Evolutionary conservation across 2,329 filamentous ascomycete genomes (phyloP).

Genomic region (Onygenales sp.): DNA sequence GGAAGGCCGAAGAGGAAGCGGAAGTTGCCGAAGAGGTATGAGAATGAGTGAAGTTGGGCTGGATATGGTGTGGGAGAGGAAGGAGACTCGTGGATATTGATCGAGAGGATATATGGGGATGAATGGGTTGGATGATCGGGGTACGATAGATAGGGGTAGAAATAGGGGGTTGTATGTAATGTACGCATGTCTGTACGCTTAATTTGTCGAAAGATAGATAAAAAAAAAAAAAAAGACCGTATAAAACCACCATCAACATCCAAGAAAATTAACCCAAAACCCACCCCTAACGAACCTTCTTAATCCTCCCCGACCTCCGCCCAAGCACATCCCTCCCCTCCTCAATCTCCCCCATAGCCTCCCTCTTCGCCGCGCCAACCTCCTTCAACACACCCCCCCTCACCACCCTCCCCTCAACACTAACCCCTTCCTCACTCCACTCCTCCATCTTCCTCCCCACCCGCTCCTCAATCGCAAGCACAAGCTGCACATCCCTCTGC

Average conservation of each 20-base stretch:
- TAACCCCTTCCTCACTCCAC: slow-evolving; percentile 86
- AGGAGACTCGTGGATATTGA: too few relatives aligned
- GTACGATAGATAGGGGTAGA: too few relatives aligned
- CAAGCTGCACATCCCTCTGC: slow-evolving; percentile 81
- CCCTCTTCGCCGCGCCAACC: slow-evolving; percentile 91
- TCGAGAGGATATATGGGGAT: too few relatives aligned
- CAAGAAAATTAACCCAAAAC: not conserved
- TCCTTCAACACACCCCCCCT: slow-evolving; percentile 69
- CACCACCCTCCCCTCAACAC: slow-evolving; percentile 81
- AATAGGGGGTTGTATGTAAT: too few relatives aligned
- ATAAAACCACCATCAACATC: not conserved
- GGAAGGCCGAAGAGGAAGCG: too few relatives aligned
- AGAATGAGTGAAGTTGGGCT: too few relatives aligned
- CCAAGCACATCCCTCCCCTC: slow-evolving; percentile 85
- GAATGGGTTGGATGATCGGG: too few relatives aligned
- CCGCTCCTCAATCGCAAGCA: slow-evolving; percentile 80
- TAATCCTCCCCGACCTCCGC: slow-evolving; percentile 51
- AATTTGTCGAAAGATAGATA: slow-evolving; percentile 7
- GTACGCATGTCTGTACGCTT: too few relatives aligned
- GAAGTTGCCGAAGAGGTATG: too few relatives aligned
- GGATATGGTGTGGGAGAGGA: too few relatives aligned
- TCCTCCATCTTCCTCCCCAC: slow-evolving; percentile 70
- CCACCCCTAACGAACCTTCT: slow-evolving; percentile 27
- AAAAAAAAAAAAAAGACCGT: slow-evolving; percentile 7
- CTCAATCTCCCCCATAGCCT: slow-evolving; percentile 83